Base-by-base conservation (phyloP, 2,329 filamentous ascomycete species). In the Ascochyta clinopodiicola region DNA sequence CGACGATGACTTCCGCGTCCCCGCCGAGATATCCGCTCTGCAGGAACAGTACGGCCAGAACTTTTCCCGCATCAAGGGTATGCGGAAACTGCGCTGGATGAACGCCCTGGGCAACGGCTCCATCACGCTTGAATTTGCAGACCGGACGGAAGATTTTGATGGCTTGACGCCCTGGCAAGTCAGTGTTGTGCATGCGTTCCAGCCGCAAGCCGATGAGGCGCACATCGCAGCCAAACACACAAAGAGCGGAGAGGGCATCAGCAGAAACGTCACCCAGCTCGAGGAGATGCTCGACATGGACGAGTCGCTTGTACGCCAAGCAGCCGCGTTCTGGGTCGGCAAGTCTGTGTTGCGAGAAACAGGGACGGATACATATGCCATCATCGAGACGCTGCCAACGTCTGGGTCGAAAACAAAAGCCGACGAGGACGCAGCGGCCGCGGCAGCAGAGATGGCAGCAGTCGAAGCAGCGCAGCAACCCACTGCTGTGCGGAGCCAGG, bases 61-160 rank as follows among this genome's bases (percentile, higher is more conserved):
- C 13, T 98, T 96, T 69, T 88, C 93, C 68, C 80, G 82, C 5
- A 85, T 95, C 64, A 97, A 97, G 72, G 83, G 88, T 25, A 88
- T 90, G 50, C 87, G 94, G 47, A 96, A 94, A 75, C 84, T 99
- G 32, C 91, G 88, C 37, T 98, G 94, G 93, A 82, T 96, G 47
- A 88, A 93, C 62, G 87, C 90, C 9, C 80, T 96, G 0, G 94
- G 93, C 2, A 87, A 88, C 57, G 91, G 91, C 13, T 88, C 84
- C 0, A 87, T 99, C 8, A 89, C 91, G 60, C 82, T 99, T 1
- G 89, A 94, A 62, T 81, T 99, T 1, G 84, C 89, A 63, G 95
- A 98, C 75, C 88, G 95, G 21, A 85, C 83, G 0, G 81, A 96
- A 51, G 82, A 84, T 38, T 83, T 90, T 49, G 87, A 92, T 34